Conservation (phyloP, 139 green algal genomes). For the Chlorella sorokiniana region DNA sequence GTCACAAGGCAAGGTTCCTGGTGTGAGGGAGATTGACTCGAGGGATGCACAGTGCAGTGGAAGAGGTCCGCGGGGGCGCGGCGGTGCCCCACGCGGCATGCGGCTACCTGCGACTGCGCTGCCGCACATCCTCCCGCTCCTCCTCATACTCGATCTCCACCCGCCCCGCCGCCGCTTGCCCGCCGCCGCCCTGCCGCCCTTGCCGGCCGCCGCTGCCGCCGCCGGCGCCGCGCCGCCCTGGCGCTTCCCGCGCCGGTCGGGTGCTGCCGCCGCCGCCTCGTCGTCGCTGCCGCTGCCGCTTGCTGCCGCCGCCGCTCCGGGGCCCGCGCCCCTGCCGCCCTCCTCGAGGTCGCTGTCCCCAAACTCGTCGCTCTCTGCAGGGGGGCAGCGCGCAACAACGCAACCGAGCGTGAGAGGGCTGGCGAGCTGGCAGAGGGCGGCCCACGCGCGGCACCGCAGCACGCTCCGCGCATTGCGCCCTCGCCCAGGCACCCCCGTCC, state of each 20-base stretch:
- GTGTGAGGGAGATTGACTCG: no score
- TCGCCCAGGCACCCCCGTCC: not conserved
- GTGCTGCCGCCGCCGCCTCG: not conserved
- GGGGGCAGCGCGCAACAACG: not conserved
- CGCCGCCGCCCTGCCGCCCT: slow-evolving; percentile 21
- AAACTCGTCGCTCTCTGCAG: slow-evolving; percentile 9
- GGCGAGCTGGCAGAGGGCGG: not conserved
- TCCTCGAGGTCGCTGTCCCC: slow-evolving; percentile 12
- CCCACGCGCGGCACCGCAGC: no score
- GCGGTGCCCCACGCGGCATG: not conserved
- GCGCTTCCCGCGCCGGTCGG: slow-evolving; percentile 4
- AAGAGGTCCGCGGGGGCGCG: not conserved
- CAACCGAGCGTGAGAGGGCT: not conserved
- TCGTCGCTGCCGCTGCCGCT: not conserved
- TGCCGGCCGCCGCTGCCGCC: not conserved
- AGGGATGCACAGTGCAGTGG: no score
- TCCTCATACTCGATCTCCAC: slow-evolving; percentile 86
- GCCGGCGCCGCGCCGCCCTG: slow-evolving; percentile 12
- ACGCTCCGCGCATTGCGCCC: no score
- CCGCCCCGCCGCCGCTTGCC: slow-evolving; percentile 20
- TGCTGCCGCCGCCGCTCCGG: slow-evolving; percentile 15
- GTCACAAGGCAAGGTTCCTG: no score
- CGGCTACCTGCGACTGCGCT: slow-evolving; percentile 19
- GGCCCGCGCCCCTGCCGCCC: not conserved
- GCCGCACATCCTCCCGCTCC: slow-evolving; percentile 58